A percentile compares a stretch with the other conserved stretches of the same genome.
phyloP scores from a whole-genome alignment of 345 rosid genomes.

The Mangifera indica region DNA sequence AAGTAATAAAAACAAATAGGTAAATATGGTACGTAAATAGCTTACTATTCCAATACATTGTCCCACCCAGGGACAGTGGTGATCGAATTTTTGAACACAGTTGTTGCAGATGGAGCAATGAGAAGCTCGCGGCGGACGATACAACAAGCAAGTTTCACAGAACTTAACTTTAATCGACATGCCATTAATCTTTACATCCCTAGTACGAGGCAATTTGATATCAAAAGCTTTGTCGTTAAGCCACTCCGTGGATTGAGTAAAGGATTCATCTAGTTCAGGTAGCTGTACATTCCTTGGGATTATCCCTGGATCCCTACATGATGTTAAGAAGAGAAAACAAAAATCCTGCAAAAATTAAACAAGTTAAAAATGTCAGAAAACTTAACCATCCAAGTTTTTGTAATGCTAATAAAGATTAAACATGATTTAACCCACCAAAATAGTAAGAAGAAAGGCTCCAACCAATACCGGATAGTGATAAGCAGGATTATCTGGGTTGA shows the following conservation, averaged over 20 bases:
- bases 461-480: slow-evolving; percentile 42
- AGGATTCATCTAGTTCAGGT: slow-evolving; percentile 54
- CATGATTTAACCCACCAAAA: slow-evolving; percentile 53
- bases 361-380: not conserved
- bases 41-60: slow-evolving; percentile 84
- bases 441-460: slow-evolving; percentile 57
- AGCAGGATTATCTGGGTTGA: slow-evolving; percentile 28
- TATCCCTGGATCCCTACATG: slow-evolving; percentile 87
- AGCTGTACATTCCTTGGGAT: slow-evolving; percentile 61
- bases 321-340: slow-evolving; percentile 64
- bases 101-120: slow-evolving; percentile 98
- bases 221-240: slow-evolving; percentile 40
- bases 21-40: no score
- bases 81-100: slow-evolving; percentile 92
- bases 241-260: slow-evolving; percentile 70
- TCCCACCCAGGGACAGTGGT: slow-evolving; percentile 99
- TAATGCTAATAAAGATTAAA: not conserved
- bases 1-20: no score
- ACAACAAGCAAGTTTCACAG: slow-evolving; percentile 86
- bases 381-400: not conserved
- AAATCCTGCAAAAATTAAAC: slow-evolving; percentile 53
- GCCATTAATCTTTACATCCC: slow-evolving; percentile 62
- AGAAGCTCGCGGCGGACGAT: slow-evolving; percentile 89
- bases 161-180: slow-evolving; percentile 71
- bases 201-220: slow-evolving; percentile 56